A percentile compares a stretch with the other conserved stretches of the same genome.
Evolutionary conservation across 2,329 filamentous ascomycete genomes (phyloP).

Genomic region (Hypoxylon sp.): DNA sequence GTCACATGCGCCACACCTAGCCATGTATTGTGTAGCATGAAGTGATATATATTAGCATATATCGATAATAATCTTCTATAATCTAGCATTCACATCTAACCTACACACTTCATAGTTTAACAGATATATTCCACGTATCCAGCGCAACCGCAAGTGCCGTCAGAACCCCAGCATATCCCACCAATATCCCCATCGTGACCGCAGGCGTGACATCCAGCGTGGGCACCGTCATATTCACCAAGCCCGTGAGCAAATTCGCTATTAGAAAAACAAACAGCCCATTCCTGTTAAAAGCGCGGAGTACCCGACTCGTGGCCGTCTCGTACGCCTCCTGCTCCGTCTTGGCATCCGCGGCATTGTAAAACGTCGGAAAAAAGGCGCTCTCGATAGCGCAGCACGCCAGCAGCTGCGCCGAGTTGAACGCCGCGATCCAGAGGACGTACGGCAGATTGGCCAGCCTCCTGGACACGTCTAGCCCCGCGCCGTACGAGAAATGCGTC

Average conservation of each 20-base stretch:
- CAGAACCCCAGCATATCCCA: conserved; percentile 76
- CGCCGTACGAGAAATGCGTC: conserved; percentile 76
- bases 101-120: conserved; percentile 73
- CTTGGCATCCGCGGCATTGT: conserved; percentile 66
- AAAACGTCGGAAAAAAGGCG: conserved; percentile 78
- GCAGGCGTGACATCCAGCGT: conserved; percentile 78
- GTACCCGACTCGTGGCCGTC: conserved; percentile 81
- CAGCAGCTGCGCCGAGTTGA: conserved; percentile 86
- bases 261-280: conserved; percentile 86
- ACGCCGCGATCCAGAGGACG: conserved; percentile 90
- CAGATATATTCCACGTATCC: conserved; percentile 73
- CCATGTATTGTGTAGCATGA: background rate
- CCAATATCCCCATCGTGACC: conserved; percentile 77
- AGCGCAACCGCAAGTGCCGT: conserved; percentile 75
- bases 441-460: conserved; percentile 94
- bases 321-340: conserved; percentile 73
- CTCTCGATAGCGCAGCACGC: conserved; percentile 83
- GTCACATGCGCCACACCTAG: no score
- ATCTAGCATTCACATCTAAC: background rate
- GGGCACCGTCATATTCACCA: conserved; percentile 87
- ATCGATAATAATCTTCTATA: background rate
- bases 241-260: conserved; percentile 88
- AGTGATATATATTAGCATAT: background rate
- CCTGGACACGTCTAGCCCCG: conserved; percentile 82
- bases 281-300: conserved; percentile 88